phyloP scores from a whole-genome alignment of 2,329 filamentous ascomycete genomes.

The Apiospora sp. region DNA sequence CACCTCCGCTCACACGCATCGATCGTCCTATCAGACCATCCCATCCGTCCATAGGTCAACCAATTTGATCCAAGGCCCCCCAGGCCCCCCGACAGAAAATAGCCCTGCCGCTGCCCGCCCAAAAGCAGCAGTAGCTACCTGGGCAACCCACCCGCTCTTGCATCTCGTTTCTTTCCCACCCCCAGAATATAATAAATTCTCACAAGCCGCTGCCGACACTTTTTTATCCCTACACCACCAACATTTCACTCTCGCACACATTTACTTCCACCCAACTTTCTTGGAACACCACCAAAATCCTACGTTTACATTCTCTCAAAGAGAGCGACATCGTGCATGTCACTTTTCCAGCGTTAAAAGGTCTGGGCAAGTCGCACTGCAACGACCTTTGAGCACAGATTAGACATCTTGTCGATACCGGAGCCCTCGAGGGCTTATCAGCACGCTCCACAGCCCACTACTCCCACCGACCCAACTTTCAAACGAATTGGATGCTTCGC shows the following conservation, averaged over 20 bases:
- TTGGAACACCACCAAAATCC: neutral
- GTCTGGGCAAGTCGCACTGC: slow-evolving; percentile 10
- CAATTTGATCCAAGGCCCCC: slow-evolving; percentile 1
- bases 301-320: neutral
- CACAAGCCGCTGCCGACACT: slow-evolving; percentile 20
- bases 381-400: slow-evolving; percentile 13
- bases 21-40: slow-evolving; percentile 17
- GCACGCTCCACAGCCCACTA: slow-evolving; percentile 3
- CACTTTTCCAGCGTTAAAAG: neutral
- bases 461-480: slow-evolving; percentile 17
- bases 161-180: slow-evolving; percentile 26
- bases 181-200: slow-evolving; percentile 24
- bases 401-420: slow-evolving; percentile 16
- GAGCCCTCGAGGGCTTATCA: slow-evolving; percentile 20
- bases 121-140: slow-evolving; percentile 23
- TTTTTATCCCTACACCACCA: slow-evolving; percentile 22
- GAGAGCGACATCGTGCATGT: slow-evolving; percentile 1
- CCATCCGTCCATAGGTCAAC: slow-evolving; percentile 11
- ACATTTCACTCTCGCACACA: slow-evolving; percentile 1
- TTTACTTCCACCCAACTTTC: neutral
- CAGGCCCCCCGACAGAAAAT: slow-evolving; percentile 1
- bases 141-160: slow-evolving; percentile 25
- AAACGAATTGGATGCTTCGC: slow-evolving; percentile 18
- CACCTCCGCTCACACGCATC: slow-evolving; percentile 19
- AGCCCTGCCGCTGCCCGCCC: slow-evolving; percentile 23